phyloP scores from a whole-genome alignment of 2,329 filamentous ascomycete species.

The Clarireedia hainanense region DNA sequence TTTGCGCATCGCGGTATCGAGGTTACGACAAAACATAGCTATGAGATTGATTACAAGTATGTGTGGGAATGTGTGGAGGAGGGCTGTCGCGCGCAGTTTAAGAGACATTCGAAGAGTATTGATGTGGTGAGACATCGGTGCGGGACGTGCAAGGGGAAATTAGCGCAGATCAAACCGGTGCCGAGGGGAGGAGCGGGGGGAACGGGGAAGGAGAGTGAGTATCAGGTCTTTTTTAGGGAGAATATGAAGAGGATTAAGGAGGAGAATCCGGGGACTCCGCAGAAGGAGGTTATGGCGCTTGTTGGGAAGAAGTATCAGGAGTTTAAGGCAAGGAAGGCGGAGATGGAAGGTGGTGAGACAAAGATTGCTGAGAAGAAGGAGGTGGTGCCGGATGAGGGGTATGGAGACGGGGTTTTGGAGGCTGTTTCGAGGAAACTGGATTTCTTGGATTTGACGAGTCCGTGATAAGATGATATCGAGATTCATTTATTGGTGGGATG shows the following conservation, averaged over 20 bases:
- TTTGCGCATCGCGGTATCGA: slow-evolving; percentile 58
- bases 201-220: slow-evolving; percentile 35
- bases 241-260: slow-evolving; percentile 56
- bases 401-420: slow-evolving; percentile 14
- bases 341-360: neutral
- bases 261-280: slow-evolving; percentile 44
- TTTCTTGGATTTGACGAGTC: slow-evolving; percentile 26
- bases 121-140: slow-evolving; percentile 65
- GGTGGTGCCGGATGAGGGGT: slow-evolving; percentile 11
- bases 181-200: slow-evolving; percentile 42
- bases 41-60: slow-evolving; percentile 88
- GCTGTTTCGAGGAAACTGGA: slow-evolving; percentile 25
- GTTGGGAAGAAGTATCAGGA: slow-evolving; percentile 57
- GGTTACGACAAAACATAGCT: slow-evolving; percentile 85
- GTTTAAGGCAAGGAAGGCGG: slow-evolving; percentile 33
- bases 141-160: slow-evolving; percentile 60
- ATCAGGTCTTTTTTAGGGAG: slow-evolving; percentile 55
- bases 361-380: slow-evolving; percentile 8
- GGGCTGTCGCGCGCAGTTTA: slow-evolving; percentile 63
- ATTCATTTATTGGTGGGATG: no score
- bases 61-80: slow-evolving; percentile 64
- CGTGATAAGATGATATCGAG: slow-evolving; percentile 10
- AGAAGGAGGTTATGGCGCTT: slow-evolving; percentile 62
- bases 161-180: slow-evolving; percentile 73
- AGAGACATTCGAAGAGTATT: slow-evolving; percentile 80